phyloP scores from a whole-genome alignment of 1,284 basidiomycete species.

The Bjerkandera adusta region DNA sequence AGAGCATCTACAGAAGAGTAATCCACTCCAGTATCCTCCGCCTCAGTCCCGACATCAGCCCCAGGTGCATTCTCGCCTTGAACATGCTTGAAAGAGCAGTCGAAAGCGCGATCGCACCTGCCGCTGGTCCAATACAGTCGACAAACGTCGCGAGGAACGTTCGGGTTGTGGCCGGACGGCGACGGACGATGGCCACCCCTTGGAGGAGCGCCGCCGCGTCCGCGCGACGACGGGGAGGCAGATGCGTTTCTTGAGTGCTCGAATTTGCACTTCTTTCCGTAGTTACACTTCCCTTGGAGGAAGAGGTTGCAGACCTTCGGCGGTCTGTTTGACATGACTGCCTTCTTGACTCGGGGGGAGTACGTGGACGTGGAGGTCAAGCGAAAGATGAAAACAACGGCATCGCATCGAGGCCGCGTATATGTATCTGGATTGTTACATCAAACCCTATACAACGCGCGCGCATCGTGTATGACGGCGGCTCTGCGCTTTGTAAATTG shows the following conservation, averaged over 20 bases:
- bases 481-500: no score
- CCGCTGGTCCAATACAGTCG: constrained; percentile 49
- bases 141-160: constrained; percentile 35
- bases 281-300: no score
- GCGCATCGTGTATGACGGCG: no score
- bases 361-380: no score
- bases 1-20: constrained; percentile 45
- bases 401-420: no score
- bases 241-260: not conserved
- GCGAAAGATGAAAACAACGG: no score
- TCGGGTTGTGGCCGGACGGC: not conserved
- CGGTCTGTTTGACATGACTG: no score
- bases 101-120: constrained; percentile 43
- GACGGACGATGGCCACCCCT: not conserved
- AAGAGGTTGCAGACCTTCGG: no score
- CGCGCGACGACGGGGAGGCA: not conserved
- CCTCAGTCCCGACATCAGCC: constrained; percentile 4
- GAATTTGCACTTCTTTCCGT: no score
- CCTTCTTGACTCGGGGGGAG: no score
- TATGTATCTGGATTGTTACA: no score
- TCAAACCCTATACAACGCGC: no score
- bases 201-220: not conserved
- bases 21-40: constrained; percentile 34
- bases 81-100: constrained; percentile 44
- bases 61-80: constrained; percentile 19